These are phyloP conservation scores for Scutellaria baicalensis DNA, from an alignment of 257 asterid species.

Conservation along the genomic window DNA sequence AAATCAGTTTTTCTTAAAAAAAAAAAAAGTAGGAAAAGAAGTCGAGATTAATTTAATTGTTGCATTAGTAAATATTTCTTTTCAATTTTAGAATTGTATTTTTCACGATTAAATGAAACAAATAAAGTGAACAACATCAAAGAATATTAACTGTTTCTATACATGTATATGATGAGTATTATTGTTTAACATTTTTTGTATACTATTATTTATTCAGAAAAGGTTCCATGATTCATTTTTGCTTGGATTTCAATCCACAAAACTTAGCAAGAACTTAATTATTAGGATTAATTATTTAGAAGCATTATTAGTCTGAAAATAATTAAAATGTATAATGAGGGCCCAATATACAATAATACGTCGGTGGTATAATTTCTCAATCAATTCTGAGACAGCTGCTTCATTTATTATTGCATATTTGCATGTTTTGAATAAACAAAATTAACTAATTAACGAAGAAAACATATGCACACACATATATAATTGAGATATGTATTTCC, in stretches of 20 bases:
- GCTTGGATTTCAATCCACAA: slow-evolving; percentile 30
- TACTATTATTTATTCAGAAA: not conserved
- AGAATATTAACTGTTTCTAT: not conserved
- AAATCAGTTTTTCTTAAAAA: too few species aligned
- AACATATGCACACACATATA: too few species aligned
- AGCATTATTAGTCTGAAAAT: slow-evolving; percentile 6
- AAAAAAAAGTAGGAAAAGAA: too few species aligned
- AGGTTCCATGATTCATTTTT: slow-evolving; percentile 12
- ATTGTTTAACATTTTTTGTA: not conserved
- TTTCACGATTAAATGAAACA: too few species aligned
- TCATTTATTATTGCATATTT: too few species aligned
- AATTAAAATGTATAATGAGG: slow-evolving; percentile 5
- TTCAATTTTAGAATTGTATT: too few species aligned
- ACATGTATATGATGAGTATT: not conserved
- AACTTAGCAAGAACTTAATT: slow-evolving; percentile 3
- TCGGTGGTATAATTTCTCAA: not conserved
- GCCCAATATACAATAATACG: slow-evolving; percentile 7
- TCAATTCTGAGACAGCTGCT: not conserved
- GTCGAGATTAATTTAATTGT: too few species aligned
- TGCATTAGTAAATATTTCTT: too few species aligned
- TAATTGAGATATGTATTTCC: too few species aligned
- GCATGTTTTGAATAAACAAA: too few species aligned
- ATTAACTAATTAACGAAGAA: too few species aligned
- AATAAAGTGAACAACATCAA: too few species aligned
- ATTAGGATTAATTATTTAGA: slow-evolving; percentile 12